Base-by-base conservation (phyloP, 2,329 filamentous ascomycete species). In the Coniochaeta sp. region DNA sequence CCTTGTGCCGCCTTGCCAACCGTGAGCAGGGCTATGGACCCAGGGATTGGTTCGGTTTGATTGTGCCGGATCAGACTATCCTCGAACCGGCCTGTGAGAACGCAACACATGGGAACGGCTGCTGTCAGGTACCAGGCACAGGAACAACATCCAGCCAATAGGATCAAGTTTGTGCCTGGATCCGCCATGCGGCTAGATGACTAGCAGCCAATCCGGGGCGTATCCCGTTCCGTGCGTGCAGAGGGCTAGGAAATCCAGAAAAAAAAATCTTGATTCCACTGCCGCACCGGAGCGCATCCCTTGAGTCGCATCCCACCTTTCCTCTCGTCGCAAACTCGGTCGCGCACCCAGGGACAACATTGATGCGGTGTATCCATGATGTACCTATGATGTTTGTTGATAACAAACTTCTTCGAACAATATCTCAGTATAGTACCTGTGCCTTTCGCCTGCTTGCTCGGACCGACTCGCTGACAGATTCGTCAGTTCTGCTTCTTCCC, bases 61-160 rank as follows among this genome's bases (percentile, higher is more conserved):
- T 24, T 27, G n/a, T 35, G 16, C 20, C 27, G 38, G 20, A 27
- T 22, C 31, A n/a, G 20, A 35, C 42, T 16, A 47, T 42, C 9
- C 14, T 28, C 5, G 27, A n/a, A 24, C 16, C 9, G 26, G 61
- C 68, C 67, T 69, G 65, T 68, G 60, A 69, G 59, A 61, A 61
- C 60, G 56, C 57, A 62, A 67, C 69, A 71, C 66, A 70, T 71
- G 66, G 65, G 24, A 61, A 57, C n/a, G n/a, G n/a, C n/a, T 53
- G 33, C 62, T 67, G 67, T 64, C 68, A 72, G 70, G 70, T 66
- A 72, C 70, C 68, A 67, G 68, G 65, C 59, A 66, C 66, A 57
- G 54, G 56, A 58, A 59, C 46, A 52, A 56, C 50, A 28, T 35
- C 53, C 50, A 57, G 46, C 69, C 68, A 71, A 70, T 69, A 52